Percentiles rank a stretch among this genome's conserved stretches.
Conservation (phyloP, 768 basidiomycete genomes). For the Rhizopogon vulgaris region DNA sequence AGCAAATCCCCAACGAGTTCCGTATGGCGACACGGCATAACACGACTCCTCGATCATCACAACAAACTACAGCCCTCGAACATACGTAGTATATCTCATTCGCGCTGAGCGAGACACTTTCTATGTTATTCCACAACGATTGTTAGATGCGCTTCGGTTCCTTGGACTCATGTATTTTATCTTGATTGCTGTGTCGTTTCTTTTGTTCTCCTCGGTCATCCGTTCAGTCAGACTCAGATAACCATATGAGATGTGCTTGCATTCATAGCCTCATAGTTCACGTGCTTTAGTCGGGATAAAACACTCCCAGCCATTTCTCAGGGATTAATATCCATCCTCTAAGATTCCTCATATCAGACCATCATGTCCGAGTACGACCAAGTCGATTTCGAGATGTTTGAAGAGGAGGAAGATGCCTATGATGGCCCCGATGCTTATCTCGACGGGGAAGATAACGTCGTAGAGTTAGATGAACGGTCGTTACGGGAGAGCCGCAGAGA, state of each 20-base stretch:
- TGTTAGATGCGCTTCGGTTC: no score
- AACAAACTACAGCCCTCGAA: no score
- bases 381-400: constrained; percentile 11
- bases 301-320: no score
- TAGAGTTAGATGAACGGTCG: constrained; percentile 25
- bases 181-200: no score
- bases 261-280: neutral
- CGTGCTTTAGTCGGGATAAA: neutral
- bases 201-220: neutral
- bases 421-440: constrained; percentile 30
- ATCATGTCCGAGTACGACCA: constrained; percentile 18
- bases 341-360: no score
- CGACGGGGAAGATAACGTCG: constrained; percentile 25
- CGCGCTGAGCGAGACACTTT: no score
- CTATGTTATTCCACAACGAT: no score
- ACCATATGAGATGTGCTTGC: neutral
- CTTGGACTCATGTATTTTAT: neutral
- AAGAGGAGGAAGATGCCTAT: constrained; percentile 27
- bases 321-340: no score
- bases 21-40: no score
- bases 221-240: neutral
- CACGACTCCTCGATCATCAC: no score
- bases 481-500: constrained; percentile 1
- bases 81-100: no score
- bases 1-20: no score